Conservation (phyloP, 352 stramenopile genomes). For the Phytopythium helicoides region DNA sequence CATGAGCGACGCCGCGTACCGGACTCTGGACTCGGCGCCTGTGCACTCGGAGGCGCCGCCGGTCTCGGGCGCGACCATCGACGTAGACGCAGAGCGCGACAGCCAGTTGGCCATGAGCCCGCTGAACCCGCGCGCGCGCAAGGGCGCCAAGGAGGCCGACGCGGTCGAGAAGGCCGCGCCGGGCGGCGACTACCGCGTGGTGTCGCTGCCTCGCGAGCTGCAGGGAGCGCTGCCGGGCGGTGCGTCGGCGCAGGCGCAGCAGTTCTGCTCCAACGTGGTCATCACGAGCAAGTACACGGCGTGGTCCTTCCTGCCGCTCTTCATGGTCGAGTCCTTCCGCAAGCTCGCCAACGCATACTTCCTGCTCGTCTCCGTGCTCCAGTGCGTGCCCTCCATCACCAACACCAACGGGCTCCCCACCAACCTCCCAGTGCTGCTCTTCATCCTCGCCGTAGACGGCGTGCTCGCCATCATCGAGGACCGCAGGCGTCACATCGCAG, state of each 20-base stretch:
- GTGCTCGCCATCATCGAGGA: conserved; percentile 91
- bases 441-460: conserved; percentile 90
- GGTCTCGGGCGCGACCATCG: conserved; percentile 7
- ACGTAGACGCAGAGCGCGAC: conserved; percentile 11
- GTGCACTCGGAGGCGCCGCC: background rate
- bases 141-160: conserved; percentile 4
- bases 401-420: conserved; percentile 81
- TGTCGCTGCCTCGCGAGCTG: conserved; percentile 40
- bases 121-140: too few species aligned
- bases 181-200: conserved; percentile 48
- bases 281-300: conserved; percentile 90
- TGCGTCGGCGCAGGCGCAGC: conserved; percentile 9
- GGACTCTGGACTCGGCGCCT: conserved; percentile 7
- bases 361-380: conserved; percentile 88
- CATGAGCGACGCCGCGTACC: conserved; percentile 34
- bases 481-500: conserved; percentile 63
- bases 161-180: conserved; percentile 9
- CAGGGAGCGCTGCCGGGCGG: conserved; percentile 10
- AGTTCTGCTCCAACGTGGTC: conserved; percentile 81
- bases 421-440: conserved; percentile 79
- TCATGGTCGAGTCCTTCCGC: conserved; percentile 83
- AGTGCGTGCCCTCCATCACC: conserved; percentile 78
- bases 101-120: conserved; percentile 17
- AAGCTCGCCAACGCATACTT: conserved; percentile 95
- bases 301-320: conserved; percentile 86